phyloP scores from a whole-genome alignment of 495 filamentous ascomycete genomes.

The Annulohypoxylon maeteangense region DNA sequence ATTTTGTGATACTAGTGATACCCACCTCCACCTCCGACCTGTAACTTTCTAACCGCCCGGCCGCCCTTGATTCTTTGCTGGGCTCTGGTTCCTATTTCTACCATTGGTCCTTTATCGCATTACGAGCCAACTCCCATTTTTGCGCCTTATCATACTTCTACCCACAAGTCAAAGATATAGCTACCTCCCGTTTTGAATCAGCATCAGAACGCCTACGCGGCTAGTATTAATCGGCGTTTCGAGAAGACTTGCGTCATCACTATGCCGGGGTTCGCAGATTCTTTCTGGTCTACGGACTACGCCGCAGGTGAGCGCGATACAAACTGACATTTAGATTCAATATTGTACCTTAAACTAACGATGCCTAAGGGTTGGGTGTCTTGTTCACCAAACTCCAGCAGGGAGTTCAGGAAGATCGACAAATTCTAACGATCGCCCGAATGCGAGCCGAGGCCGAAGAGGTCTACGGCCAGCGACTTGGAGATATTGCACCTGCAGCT shows the following conservation, averaged over 20 bases:
- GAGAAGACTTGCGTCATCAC: constrained; percentile 43
- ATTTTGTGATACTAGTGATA: constrained; percentile 31
- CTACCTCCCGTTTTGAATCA: constrained; percentile 14
- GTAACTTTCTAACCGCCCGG: constrained; percentile 6
- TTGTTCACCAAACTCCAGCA: constrained; percentile 98
- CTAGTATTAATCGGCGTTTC: constrained; percentile 11
- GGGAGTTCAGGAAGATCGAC: constrained; percentile 92
- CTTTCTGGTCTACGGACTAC: constrained; percentile 96
- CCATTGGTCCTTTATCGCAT: constrained; percentile 31
- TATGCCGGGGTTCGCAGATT: constrained; percentile 91
- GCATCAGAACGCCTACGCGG: constrained; percentile 1
- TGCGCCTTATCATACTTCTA: constrained; percentile 12
- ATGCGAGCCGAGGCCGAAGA: constrained; percentile 98
- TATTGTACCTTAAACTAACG: constrained; percentile 10
- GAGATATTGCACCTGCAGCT: constrained; percentile 82
- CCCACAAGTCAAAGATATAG: background rate
- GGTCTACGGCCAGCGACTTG: constrained; percentile 81
- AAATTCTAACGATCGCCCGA: constrained; percentile 87
- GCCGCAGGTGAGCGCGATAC: constrained; percentile 72
- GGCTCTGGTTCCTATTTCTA: constrained; percentile 1
- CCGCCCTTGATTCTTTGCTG: constrained; percentile 25
- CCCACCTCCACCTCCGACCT: constrained; percentile 33
- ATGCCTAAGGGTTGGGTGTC: constrained; percentile 80
- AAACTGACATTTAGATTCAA: constrained; percentile 3
- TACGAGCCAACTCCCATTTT: constrained; percentile 12